Evolutionary conservation across 371 early-diverging fungal genomes (phyloP).

Genomic region (Mucor circinelloides): DNA sequence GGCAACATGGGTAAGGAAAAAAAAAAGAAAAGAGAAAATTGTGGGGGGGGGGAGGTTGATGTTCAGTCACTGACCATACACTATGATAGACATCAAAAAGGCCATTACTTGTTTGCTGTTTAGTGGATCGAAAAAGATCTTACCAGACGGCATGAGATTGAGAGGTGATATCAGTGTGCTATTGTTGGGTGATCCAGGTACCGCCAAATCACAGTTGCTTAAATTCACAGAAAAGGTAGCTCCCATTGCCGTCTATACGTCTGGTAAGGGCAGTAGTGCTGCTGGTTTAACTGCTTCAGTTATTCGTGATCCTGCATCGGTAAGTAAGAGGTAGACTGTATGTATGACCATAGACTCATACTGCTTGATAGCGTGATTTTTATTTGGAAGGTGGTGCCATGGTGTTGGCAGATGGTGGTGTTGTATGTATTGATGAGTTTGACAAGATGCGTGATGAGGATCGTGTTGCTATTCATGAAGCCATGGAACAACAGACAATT

Average conservation of each 20-base stretch:
- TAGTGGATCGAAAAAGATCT: slow-evolving; percentile 95
- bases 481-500: slow-evolving; percentile 99
- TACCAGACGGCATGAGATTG: slow-evolving; percentile 96
- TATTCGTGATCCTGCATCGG: slow-evolving; percentile 84
- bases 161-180: slow-evolving; percentile 99
- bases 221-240: slow-evolving; percentile 98
- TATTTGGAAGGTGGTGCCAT: slow-evolving; percentile 99
- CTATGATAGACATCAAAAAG: slow-evolving; percentile 92
- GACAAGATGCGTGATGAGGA: slow-evolving; percentile 99
- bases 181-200: slow-evolving; percentile 99
- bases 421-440: slow-evolving; percentile 99
- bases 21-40: background rate
- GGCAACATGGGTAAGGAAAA: slow-evolving; percentile 73
- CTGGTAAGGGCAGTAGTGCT: slow-evolving; percentile 98
- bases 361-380: slow-evolving; percentile 81
- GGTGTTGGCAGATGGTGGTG: slow-evolving; percentile 99
- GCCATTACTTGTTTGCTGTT: slow-evolving; percentile 97
- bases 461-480: slow-evolving; percentile 99
- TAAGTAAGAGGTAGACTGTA: slow-evolving; percentile 37
- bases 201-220: slow-evolving; percentile 98
- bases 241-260: slow-evolving; percentile 98
- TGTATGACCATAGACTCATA: background rate
- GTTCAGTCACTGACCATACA: background rate
- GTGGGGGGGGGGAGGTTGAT: no score
- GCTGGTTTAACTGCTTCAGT: slow-evolving; percentile 99